Evolutionary conservation across 78 protist genomes (phyloP).

Genomic region (Tieghemostelium lacteum): DNA sequence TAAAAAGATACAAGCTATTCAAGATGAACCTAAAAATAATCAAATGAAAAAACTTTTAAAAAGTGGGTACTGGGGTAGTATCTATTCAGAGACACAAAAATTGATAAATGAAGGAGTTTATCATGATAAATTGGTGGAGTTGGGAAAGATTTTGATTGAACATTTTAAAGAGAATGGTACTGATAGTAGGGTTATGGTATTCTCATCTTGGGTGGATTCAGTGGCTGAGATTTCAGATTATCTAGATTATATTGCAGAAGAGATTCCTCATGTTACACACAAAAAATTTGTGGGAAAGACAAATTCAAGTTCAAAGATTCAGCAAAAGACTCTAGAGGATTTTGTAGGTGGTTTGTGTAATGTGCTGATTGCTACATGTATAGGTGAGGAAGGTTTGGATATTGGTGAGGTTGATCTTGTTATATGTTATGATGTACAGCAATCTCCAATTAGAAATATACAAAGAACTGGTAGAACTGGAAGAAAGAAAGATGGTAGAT

Average conservation of each 20-base stretch:
- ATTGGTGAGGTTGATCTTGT: slow-evolving; percentile 95
- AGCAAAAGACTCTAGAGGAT: slow-evolving; percentile 21
- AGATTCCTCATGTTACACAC: too few relatives aligned
- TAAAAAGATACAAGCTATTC: not conserved
- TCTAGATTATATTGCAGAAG: too few relatives aligned
- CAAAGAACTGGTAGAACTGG: slow-evolving; percentile 99
- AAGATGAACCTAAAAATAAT: not conserved
- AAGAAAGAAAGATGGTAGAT: slow-evolving; percentile 85
- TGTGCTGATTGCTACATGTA: slow-evolving; percentile 93
- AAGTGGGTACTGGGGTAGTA: not conserved
- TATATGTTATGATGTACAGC: slow-evolving; percentile 88
- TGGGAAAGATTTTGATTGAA: not conserved
- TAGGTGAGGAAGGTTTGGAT: slow-evolving; percentile 96
- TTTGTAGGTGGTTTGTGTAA: slow-evolving; percentile 89
- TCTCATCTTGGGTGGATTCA: slow-evolving; percentile 26
- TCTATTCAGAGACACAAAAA: not conserved
- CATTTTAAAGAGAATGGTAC: slow-evolving; percentile 54
- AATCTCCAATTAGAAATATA: slow-evolving; percentile 84
- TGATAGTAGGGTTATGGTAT: slow-evolving; percentile 87
- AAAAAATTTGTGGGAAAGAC: not conserved
- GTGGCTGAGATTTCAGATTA: slow-evolving; percentile 5
- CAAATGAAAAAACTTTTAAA: not conserved
- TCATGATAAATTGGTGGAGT: slow-evolving; percentile 22
- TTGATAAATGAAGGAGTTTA: not conserved
- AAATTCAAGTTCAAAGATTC: slow-evolving; percentile 42